Evolutionary conservation across 1,139 yeast genomes (phyloP), one percentile per base, ranked within the genome.

Genomic region (Suhomyces chickasaworum): DNA sequence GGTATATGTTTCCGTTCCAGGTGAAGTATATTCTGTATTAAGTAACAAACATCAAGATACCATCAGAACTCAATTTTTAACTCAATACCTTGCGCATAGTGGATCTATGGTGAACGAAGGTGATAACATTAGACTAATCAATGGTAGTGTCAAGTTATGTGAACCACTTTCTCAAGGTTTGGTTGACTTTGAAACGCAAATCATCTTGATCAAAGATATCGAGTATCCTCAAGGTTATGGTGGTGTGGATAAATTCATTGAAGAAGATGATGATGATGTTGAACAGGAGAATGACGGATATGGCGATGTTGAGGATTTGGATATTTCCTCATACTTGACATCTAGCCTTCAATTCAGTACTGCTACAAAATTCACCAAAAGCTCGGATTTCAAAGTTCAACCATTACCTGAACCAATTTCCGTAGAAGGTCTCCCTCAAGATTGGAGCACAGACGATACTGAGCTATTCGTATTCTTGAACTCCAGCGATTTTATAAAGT

Each of bases 161-260:
- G 95, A 86, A 53, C 95, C 96, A 0, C 74, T 81, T 1, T 80
- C 79, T 37, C 95, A 86, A 59, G 96, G 96, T 1, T 55, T 62
- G n/a, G 63, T 77, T 2, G 63, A 63, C 33, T 52, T 52, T 1
- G 57, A 58, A 7, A 82, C 89, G 0, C 69, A 69, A 22, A 67
- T 86, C n/a, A 75, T 83, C 1, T 64, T 86, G 41, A 77, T 83
- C 15, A 77, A 74, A 51, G 71, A 67, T 25, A 53, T 58, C n/a
- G 51, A 39, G 9, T 47, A 43, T 31, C 42, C 47, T 8, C 37
- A 50, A 9, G 42, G 44, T 4, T 44, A 44, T 17, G 47, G 47
- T 10, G 47, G 47, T 10, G 44, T 39, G 16, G 18, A 30, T 3
- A 21, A 37, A n/a, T 37, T 39, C 12, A 29, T 32, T 7, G 44